Conservation (phyloP, 2,329 filamentous ascomycete genomes). For the Zymoseptoria passerinii region DNA sequence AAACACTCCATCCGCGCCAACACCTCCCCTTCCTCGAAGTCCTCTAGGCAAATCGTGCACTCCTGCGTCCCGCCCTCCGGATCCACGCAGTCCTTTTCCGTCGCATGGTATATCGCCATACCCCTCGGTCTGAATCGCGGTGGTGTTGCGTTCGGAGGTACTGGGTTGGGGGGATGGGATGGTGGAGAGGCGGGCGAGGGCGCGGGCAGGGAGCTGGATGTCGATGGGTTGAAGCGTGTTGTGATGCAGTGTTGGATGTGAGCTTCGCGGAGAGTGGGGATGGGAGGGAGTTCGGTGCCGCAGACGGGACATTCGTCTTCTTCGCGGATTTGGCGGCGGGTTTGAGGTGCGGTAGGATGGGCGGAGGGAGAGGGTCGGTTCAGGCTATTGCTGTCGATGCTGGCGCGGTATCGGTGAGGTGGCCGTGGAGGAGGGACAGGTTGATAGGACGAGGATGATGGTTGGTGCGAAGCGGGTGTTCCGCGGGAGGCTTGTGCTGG, state of each 20-base stretch:
- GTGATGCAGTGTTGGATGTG: conserved; percentile 35
- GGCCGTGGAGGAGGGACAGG: neutral
- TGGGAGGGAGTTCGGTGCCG: conserved; percentile 59
- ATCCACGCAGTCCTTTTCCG: conserved; percentile 55
- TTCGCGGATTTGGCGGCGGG: conserved; percentile 40
- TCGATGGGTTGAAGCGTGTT: conserved; percentile 13
- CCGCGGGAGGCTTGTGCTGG: neutral
- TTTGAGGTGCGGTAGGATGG: neutral
- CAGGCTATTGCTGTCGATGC: neutral
- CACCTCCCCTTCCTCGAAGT: conserved; percentile 52
- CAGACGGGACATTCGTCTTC: conserved; percentile 76
- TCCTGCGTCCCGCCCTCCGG: conserved; percentile 45
- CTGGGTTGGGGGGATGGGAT: conserved; percentile 3
- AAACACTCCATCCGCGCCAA: conserved; percentile 54
- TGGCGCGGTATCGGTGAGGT: neutral
- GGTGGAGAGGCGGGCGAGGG: conserved; percentile 8
- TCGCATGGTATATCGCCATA: conserved; percentile 49
- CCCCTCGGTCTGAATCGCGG: conserved; percentile 29
- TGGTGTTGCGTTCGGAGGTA: conserved; percentile 7
- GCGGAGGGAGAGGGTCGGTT: neutral
- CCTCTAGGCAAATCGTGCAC: conserved; percentile 58
- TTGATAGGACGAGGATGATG: neutral
- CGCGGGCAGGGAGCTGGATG: conserved; percentile 6
- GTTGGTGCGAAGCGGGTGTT: neutral
- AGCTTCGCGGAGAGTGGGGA: conserved; percentile 34